phyloP scores from a whole-genome alignment of 345 rosid species.

The Boechera divaricarpa region DNA sequence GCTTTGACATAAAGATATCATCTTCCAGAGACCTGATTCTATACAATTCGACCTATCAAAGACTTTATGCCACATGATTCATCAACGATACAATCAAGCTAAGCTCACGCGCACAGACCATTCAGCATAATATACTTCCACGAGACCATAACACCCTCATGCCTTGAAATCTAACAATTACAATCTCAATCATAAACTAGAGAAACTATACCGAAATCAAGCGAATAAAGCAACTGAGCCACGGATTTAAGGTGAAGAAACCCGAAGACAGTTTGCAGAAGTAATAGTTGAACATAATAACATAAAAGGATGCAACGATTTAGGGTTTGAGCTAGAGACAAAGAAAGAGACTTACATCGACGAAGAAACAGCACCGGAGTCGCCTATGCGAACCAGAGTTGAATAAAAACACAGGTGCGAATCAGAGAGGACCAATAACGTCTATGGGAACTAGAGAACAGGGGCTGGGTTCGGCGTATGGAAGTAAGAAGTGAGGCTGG shows the following conservation, averaged over 20 bases:
- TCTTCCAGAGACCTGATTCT: conserved; percentile 11
- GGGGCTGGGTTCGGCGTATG: conserved; percentile 32
- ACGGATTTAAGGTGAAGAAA: conserved; percentile 5
- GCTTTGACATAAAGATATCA: conserved; percentile 1
- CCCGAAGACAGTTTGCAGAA: not conserved
- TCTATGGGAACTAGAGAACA: conserved; percentile 5
- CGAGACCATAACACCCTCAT: not conserved
- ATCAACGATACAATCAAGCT: conserved; percentile 21
- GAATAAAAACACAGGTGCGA: not conserved
- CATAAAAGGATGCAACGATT: conserved; percentile 30
- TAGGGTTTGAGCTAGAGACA: conserved; percentile 37
- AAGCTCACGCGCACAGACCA: not conserved
- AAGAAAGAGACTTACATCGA: conserved; percentile 27
- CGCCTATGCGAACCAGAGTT: not conserved
- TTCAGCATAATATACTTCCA: not conserved
- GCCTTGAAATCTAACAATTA: conserved; percentile 4
- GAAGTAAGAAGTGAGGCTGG: conserved; percentile 33
- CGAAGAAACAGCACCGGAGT: not conserved
- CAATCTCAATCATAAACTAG: not conserved
- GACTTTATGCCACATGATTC: conserved; percentile 8
- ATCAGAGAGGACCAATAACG: conserved; percentile 27
- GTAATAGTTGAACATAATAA: conserved; percentile 7
- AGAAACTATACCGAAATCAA: conserved; percentile 15
- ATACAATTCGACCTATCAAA: conserved; percentile 9
- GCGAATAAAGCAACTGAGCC: not conserved